phyloP scores from a whole-genome alignment of 176 grass and related monocot species.

The Musa acuminata region DNA sequence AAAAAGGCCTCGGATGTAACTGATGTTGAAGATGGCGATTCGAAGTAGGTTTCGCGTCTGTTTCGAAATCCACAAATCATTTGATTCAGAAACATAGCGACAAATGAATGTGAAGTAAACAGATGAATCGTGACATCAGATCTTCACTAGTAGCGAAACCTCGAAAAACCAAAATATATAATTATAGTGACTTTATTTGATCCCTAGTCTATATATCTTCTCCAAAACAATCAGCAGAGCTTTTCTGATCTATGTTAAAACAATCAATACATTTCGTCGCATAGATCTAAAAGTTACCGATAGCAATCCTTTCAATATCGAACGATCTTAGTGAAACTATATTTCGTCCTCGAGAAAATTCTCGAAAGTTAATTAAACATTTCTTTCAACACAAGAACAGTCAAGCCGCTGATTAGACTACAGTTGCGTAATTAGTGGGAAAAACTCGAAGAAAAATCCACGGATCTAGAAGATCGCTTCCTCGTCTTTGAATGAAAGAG shows the following conservation, averaged over 20 bases:
- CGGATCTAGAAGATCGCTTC: not conserved
- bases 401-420: not conserved
- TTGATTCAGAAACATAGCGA: not conserved
- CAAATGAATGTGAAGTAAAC: not conserved
- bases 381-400: not conserved
- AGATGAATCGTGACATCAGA: not conserved
- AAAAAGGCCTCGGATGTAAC: conserved; percentile 95
- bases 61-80: conserved; percentile 8
- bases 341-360: not conserved
- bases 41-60: conserved; percentile 97
- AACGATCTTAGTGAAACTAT: not conserved
- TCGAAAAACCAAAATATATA: not conserved
- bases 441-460: not conserved
- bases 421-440: not conserved
- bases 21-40: conserved; percentile 97
- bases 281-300: not conserved
- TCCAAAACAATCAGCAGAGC: not conserved
- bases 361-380: not conserved
- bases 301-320: not conserved
- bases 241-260: no score
- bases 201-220: not conserved
- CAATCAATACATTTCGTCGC: not conserved
- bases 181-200: not conserved
- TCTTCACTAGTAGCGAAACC: not conserved
- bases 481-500: not conserved